These are phyloP conservation scores for Carallia pectinifolia DNA, from an alignment of 345 rosid genomes.

Conservation along the genomic window DNA sequence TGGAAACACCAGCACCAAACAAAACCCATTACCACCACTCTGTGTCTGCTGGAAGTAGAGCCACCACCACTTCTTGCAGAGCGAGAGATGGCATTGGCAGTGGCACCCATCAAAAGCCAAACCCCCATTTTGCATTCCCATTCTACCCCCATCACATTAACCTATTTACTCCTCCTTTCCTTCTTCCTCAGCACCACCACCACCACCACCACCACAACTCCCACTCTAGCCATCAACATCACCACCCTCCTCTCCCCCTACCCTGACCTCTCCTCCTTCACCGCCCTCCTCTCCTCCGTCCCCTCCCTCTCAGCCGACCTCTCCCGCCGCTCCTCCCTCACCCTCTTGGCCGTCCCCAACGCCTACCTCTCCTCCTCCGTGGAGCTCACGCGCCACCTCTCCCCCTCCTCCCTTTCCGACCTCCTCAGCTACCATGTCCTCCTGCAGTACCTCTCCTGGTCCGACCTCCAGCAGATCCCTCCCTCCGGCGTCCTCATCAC, in stretches of 20 bases:
- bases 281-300: conserved; percentile 46
- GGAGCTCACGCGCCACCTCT: conserved; percentile 64
- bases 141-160: conserved; percentile 42
- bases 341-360: conserved; percentile 82
- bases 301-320: conserved; percentile 53
- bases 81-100: background rate
- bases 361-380: conserved; percentile 46
- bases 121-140: conserved; percentile 28
- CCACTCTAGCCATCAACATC: conserved; percentile 51
- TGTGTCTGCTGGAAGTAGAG: no score
- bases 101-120: no score
- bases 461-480: conserved; percentile 61
- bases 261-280: conserved; percentile 56
- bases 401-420: conserved; percentile 69
- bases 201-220: conserved; percentile 18
- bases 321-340: conserved; percentile 58
- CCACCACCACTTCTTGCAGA: background rate
- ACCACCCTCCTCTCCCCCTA: conserved; percentile 62
- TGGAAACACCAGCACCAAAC: background rate
- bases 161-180: conserved; percentile 45
- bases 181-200: background rate
- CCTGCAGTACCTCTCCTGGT: conserved; percentile 64
- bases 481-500: conserved; percentile 55
- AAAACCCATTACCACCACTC: background rate
- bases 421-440: conserved; percentile 86